These are phyloP conservation scores for Pterula multifida DNA, from an alignment of 1,284 basidiomycete genomes.

Conservation along the genomic window DNA sequence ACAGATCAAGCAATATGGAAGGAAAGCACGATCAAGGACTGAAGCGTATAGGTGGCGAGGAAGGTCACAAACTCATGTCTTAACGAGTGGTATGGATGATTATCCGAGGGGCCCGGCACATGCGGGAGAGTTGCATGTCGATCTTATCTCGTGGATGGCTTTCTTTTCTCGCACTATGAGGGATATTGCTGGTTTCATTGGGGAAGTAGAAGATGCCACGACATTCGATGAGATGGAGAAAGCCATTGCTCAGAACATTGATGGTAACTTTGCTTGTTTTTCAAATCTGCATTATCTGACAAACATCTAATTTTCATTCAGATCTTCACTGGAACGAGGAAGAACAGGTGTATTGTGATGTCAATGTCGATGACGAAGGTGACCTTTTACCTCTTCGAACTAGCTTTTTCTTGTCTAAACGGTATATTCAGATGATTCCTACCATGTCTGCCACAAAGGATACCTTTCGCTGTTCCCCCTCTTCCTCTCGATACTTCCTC, in stretches of 20 bases:
- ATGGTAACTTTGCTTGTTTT: constrained; percentile 38
- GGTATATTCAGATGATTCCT: constrained; percentile 65
- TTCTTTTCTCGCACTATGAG: constrained; percentile 87
- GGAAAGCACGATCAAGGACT: constrained; percentile 69
- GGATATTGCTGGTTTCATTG: constrained; percentile 74
- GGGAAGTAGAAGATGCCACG: constrained; percentile 67
- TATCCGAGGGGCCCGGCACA: constrained; percentile 85
- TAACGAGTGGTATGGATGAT: constrained; percentile 93
- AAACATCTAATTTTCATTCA: constrained; percentile 19
- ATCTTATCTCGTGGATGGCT: constrained; percentile 91
- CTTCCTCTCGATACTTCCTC: constrained; percentile 66
- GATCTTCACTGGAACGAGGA: constrained; percentile 91
- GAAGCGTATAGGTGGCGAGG: constrained; percentile 94
- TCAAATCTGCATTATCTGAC: constrained; percentile 7
- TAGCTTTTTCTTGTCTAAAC: not conserved
- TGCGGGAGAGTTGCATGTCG: constrained; percentile 84
- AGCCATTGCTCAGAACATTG: constrained; percentile 77
- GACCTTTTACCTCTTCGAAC: constrained; percentile 8
- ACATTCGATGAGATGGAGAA: constrained; percentile 70
- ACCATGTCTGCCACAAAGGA: constrained; percentile 82
- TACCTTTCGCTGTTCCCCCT: constrained; percentile 93
- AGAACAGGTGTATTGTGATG: constrained; percentile 87
- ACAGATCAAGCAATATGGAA: constrained; percentile 82
- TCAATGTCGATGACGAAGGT: constrained; percentile 78
- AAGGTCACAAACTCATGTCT: constrained; percentile 74